Conservation (phyloP, 2,329 filamentous ascomycete species). For the Calonectria pauciramosa region DNA sequence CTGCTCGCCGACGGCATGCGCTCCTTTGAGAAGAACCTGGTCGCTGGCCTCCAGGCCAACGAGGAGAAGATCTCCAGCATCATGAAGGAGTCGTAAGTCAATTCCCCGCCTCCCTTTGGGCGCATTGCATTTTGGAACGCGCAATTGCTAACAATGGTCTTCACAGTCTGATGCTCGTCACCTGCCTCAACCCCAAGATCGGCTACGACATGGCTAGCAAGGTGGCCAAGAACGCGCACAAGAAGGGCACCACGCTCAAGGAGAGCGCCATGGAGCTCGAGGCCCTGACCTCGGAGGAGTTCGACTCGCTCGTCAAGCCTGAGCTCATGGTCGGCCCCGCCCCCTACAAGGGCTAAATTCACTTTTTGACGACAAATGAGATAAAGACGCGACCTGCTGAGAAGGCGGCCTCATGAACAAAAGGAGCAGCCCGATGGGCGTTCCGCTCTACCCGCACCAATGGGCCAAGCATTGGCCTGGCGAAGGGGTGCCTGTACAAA, state of each 20-base stretch:
- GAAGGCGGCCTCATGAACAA: not conserved
- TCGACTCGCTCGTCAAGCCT: slow-evolving; percentile 89
- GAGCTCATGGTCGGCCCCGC: slow-evolving; percentile 95
- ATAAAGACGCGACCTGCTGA: not conserved
- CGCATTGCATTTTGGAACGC: not conserved
- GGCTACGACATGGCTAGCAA: slow-evolving; percentile 98
- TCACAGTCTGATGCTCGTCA: slow-evolving; percentile 92
- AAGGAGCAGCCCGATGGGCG: not conserved
- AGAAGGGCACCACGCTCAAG: slow-evolving; percentile 96
- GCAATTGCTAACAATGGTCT: slow-evolving; percentile 27
- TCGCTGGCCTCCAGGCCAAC: slow-evolving; percentile 90
- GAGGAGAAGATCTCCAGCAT: slow-evolving; percentile 91
- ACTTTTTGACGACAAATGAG: not conserved
- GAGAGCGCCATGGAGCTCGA: slow-evolving; percentile 94
- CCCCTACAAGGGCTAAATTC: slow-evolving; percentile 62
- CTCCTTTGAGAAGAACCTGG: slow-evolving; percentile 94
- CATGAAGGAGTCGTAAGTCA: slow-evolving; percentile 89
- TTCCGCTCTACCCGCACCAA: not conserved
- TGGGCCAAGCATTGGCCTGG: not conserved
- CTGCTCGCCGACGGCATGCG: slow-evolving; percentile 93
- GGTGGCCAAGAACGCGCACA: slow-evolving; percentile 98
- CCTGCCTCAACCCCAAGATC: slow-evolving; percentile 96
- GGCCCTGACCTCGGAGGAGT: slow-evolving; percentile 88
- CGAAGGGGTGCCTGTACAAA: not conserved
- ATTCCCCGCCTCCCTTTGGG: slow-evolving; percentile 15